Conservation (phyloP, 768 basidiomycete species). For the Favolaschia claudopus region DNA sequence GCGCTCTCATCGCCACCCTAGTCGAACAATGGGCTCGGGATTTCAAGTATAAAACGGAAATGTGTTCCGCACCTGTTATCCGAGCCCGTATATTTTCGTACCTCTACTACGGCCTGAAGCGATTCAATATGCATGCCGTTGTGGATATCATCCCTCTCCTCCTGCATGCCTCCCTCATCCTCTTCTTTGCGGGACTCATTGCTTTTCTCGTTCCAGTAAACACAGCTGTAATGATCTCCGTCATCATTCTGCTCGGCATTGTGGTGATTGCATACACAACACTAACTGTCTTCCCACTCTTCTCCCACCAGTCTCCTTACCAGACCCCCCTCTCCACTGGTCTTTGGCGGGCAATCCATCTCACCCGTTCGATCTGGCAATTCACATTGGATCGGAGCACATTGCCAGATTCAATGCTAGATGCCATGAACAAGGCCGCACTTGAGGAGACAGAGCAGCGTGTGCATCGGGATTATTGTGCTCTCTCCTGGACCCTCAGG, state of each 20-base stretch:
- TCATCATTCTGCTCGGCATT: no score
- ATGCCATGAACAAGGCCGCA: not conserved
- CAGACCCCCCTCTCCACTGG: not conserved
- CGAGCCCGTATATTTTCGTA: constrained; percentile 2
- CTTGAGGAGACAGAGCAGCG: no score
- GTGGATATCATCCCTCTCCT: not conserved
- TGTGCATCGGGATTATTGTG: not conserved
- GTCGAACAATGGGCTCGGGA: constrained; percentile 7
- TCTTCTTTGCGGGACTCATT: not conserved
- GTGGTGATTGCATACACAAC: no score
- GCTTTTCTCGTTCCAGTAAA: not conserved
- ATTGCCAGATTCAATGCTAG: not conserved
- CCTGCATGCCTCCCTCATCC: not conserved
- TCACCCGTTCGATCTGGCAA: not conserved
- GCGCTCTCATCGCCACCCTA: constrained; percentile 1
- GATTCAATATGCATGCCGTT: no score
- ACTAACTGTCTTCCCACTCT: not conserved
- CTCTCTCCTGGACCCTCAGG: not conserved
- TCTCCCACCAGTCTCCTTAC: not conserved
- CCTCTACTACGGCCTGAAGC: constrained; percentile 5
- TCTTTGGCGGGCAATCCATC: no score
- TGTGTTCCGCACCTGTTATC: not conserved
- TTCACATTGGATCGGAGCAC: not conserved
- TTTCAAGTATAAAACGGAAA: not conserved
- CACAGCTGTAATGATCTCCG: no score